Base-by-base conservation (phyloP, 1,284 basidiomycete genomes). In the Irpex lacteus region DNA sequence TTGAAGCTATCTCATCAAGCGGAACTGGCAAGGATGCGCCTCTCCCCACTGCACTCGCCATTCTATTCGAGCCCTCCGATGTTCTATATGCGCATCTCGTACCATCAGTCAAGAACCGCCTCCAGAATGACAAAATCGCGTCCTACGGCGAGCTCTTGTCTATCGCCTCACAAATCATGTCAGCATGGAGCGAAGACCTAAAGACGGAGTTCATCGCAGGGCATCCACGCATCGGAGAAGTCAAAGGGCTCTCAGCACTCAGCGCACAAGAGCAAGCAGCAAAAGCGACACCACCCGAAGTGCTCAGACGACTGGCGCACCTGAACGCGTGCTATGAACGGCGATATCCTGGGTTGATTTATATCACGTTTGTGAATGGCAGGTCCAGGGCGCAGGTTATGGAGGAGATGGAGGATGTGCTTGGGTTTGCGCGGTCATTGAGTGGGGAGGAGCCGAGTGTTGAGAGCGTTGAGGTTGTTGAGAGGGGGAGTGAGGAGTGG, bases 341-440 rank as follows among this genome's bases (percentile, higher is more conserved):
- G 32, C 78, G 78, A 60, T 97, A 89, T 71, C 88, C 91, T 0
- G 87, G 88, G 1, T 75, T 97, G 65, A 82, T 90, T 32, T 97
- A 94, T 72, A 92, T 96, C 76, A 96, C 94, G 2, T 97, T 96
- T 72, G 95, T 97, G 55, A 94, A 95, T 72, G 93, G 93, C 38
- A 83, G 95, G 63, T 83, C 85, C 62, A 81, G 95, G 56, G 82
- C 83, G 34, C 82, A 76, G 56, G 89, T 97, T 68, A 87, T 88
- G 55, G 82, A 86, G 67, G 94, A 95, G 76, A 87, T 97, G 82
- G 92, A 96, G 75, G 80, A 78, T 59, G 80, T 79, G 64, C 79
- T 95, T 44, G 80, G 78, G n/a, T 71, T 86, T 40, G 71, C 75
- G 60, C 84, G 82, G 73, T 84, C 83, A 6, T 70, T 83, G 61